Conservation (phyloP, 23 red algal genomes). For the Gracilaria domingensis region DNA sequence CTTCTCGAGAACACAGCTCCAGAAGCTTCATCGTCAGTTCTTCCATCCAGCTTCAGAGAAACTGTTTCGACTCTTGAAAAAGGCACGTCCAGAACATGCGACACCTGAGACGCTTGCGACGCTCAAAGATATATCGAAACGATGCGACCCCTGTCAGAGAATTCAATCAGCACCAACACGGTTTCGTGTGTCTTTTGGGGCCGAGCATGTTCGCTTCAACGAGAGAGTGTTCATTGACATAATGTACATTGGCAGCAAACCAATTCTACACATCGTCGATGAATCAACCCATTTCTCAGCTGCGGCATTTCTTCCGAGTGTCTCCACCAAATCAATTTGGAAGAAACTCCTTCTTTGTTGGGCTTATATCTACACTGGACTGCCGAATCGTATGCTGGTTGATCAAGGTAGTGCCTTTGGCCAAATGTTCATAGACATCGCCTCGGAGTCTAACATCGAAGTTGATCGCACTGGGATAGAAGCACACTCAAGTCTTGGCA, state of each 20-base stretch:
- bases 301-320: conserved; percentile 9
- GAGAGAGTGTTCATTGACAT: conserved; percentile 35
- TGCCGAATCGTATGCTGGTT: conserved; percentile 56
- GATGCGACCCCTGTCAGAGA: conserved; percentile 57
- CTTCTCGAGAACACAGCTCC: conserved; percentile 30
- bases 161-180: conserved; percentile 26
- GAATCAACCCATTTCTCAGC: conserved; percentile 5
- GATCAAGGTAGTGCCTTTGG: conserved; percentile 62
- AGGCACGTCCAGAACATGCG: conserved; percentile 32
- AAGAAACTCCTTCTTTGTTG: background rate
- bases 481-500: conserved; percentile 49
- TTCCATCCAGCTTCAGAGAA: conserved; percentile 25
- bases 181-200: conserved; percentile 16
- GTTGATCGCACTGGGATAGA: conserved; percentile 43
- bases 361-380: conserved; percentile 13
- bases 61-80: conserved; percentile 14
- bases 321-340: background rate
- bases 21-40: conserved; percentile 28
- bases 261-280: conserved; percentile 49
- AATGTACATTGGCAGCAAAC: conserved; percentile 55
- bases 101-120: background rate
- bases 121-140: conserved; percentile 16
- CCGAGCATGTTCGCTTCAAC: conserved; percentile 47
- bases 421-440: conserved; percentile 21
- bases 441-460: conserved; percentile 23